Evolutionary conservation across 31 red algal genomes (phyloP).

Genomic region (Porphyra umbilicalis): DNA sequence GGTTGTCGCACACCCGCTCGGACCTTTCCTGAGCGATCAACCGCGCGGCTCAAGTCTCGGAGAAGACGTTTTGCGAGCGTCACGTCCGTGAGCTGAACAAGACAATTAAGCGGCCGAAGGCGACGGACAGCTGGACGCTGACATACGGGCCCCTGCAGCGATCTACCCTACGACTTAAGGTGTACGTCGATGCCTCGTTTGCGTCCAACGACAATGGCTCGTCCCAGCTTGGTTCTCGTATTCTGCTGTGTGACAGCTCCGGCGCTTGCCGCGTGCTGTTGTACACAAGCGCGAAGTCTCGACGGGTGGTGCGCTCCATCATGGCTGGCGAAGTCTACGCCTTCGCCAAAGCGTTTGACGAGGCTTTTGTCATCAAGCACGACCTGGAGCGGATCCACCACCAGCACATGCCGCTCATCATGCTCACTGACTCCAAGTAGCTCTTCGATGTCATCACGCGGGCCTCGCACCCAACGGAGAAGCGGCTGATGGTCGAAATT

Average conservation of each 20-base stretch:
- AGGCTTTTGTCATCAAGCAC: neutral
- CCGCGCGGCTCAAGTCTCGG: too few relatives aligned
- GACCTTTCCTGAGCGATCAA: too few relatives aligned
- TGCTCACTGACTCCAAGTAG: neutral
- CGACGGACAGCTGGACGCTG: neutral
- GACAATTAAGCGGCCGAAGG: neutral
- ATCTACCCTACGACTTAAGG: neutral
- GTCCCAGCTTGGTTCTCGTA: slow-evolving; percentile 2
- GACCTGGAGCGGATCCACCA: neutral
- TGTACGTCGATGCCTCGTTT: slow-evolving; percentile 3
- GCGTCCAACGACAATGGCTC: slow-evolving; percentile 7
- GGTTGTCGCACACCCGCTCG: too few relatives aligned
- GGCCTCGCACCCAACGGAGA: too few relatives aligned
- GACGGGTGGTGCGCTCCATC: slow-evolving; percentile 4
- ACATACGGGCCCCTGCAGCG: neutral
- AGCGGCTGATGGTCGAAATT: too few relatives aligned
- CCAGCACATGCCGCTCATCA: neutral
- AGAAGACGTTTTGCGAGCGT: neutral
- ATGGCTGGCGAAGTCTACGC: neutral
- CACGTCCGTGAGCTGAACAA: neutral
- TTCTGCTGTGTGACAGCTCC: neutral
- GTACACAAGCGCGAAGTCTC: neutral
- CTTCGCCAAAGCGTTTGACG: slow-evolving; percentile 4
- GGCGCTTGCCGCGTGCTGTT: slow-evolving; percentile 1
- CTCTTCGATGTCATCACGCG: too few relatives aligned